Conservation (phyloP, 805 yeast species). For the Schizosaccharomyces japonicus region DNA sequence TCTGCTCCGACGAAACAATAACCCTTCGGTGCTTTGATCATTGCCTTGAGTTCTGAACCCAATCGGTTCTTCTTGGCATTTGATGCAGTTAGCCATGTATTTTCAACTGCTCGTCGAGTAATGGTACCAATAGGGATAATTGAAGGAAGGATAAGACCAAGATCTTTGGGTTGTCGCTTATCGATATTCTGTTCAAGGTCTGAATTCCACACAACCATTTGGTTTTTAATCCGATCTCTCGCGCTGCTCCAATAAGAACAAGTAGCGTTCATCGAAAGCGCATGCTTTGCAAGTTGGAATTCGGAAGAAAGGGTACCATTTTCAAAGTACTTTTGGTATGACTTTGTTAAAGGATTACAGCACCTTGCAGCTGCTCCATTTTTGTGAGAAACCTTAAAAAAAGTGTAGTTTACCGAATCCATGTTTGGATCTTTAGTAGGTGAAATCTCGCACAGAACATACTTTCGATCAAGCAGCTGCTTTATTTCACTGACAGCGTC, state of each 20-base stretch:
- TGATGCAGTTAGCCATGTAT: slow-evolving; percentile 92
- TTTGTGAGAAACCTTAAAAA: slow-evolving; percentile 69
- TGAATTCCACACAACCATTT: slow-evolving; percentile 49
- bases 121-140: slow-evolving; percentile 87
- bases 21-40: slow-evolving; percentile 68
- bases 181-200: slow-evolving; percentile 10
- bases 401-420: slow-evolving; percentile 13
- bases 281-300: slow-evolving; percentile 48
- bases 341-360: slow-evolving; percentile 53
- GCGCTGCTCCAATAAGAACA: slow-evolving; percentile 88
- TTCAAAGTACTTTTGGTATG: slow-evolving; percentile 48
- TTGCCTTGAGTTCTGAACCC: slow-evolving; percentile 82
- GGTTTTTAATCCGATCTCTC: slow-evolving; percentile 59
- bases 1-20: slow-evolving; percentile 93
- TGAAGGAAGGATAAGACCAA: slow-evolving; percentile 49
- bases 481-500: slow-evolving; percentile 12
- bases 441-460: slow-evolving; percentile 11
- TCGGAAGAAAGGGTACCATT: slow-evolving; percentile 48
- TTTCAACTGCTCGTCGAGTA: slow-evolving; percentile 88
- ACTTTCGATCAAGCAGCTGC: slow-evolving; percentile 18
- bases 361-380: slow-evolving; percentile 57
- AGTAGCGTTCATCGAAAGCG: slow-evolving; percentile 48
- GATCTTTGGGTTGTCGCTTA: no score
- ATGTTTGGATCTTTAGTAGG: slow-evolving; percentile 11
- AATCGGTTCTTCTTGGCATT: slow-evolving; percentile 67